Evolutionary conservation across 2,329 filamentous ascomycete species (phyloP).

Genomic region (Davidsoniella eucalypti): DNA sequence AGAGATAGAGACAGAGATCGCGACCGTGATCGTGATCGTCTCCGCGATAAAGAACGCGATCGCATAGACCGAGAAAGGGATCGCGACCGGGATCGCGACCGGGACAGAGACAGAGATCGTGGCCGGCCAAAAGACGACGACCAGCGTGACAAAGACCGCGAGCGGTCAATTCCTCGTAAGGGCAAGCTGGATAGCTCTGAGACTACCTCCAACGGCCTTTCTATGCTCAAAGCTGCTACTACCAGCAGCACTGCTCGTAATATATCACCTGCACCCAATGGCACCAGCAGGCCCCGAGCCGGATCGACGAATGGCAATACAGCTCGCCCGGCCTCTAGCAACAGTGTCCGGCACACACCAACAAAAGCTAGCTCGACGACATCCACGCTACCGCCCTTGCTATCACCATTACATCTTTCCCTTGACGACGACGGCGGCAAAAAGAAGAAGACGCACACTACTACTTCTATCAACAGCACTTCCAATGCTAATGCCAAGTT

Average conservation of each 20-base stretch:
- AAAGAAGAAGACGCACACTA: not conserved
- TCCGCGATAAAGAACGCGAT: not conserved
- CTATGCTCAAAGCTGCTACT: constrained; percentile 19
- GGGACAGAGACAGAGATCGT: constrained; percentile 1
- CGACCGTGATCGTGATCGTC: constrained; percentile 1
- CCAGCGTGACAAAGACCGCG: constrained; percentile 1
- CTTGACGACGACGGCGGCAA: not conserved
- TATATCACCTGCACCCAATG: constrained; percentile 18
- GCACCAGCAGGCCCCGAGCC: constrained; percentile 21
- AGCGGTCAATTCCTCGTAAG: constrained; percentile 4
- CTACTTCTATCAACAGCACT: constrained; percentile 16
- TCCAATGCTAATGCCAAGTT: constrained; percentile 17
- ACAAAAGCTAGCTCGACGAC: constrained; percentile 20
- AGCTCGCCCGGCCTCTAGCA: not conserved
- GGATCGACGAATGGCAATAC: constrained; percentile 29
- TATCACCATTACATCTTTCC: constrained; percentile 33
- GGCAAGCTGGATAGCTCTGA: not conserved
- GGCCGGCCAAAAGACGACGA: not conserved
- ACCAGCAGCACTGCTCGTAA: constrained; percentile 16
- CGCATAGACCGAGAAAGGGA: constrained; percentile 2
- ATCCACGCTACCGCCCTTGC: constrained; percentile 29
- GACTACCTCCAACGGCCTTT: constrained; percentile 22
- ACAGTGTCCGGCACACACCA: constrained; percentile 1
- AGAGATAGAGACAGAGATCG: constrained; percentile 1
- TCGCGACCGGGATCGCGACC: constrained; percentile 4